Conservation (phyloP, 306 rosid species). For the Comarum palustre region DNA sequence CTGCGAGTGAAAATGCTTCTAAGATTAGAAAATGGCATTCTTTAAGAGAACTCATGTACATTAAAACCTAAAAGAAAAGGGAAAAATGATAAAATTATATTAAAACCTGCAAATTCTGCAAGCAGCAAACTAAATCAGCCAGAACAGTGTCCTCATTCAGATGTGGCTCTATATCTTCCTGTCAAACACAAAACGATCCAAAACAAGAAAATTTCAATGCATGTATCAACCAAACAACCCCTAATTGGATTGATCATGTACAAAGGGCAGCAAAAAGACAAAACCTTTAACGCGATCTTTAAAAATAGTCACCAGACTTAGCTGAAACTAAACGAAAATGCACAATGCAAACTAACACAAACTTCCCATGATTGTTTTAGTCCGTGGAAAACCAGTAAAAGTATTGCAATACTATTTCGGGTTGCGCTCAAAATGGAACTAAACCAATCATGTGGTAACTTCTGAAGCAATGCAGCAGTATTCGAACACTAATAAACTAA, state of each 20-base stretch:
- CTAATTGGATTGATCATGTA: not conserved
- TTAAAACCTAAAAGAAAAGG: constrained; percentile 2
- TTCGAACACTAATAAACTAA: not conserved
- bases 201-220: not conserved
- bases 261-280: not conserved
- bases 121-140: constrained; percentile 87
- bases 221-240: not conserved
- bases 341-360: not conserved
- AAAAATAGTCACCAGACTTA: not conserved
- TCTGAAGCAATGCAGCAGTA: not conserved
- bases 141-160: constrained; percentile 57
- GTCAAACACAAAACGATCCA: constrained; percentile 12
- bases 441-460: not conserved
- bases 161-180: constrained; percentile 60
- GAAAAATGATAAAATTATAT: not conserved
- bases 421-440: not conserved
- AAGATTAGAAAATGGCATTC: constrained; percentile 1
- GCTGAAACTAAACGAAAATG: not conserved
- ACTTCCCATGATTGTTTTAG: not conserved
- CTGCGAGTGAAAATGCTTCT: constrained; percentile 44
- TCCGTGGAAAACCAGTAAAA: not conserved
- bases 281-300: not conserved
- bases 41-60: not conserved
- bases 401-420: too few species aligned
- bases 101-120: constrained; percentile 91